Evolutionary conservation across 2,329 filamentous ascomycete species (phyloP), one percentile per base, ranked within the genome.

Genomic region (Fonsecaea multimorphosa): DNA sequence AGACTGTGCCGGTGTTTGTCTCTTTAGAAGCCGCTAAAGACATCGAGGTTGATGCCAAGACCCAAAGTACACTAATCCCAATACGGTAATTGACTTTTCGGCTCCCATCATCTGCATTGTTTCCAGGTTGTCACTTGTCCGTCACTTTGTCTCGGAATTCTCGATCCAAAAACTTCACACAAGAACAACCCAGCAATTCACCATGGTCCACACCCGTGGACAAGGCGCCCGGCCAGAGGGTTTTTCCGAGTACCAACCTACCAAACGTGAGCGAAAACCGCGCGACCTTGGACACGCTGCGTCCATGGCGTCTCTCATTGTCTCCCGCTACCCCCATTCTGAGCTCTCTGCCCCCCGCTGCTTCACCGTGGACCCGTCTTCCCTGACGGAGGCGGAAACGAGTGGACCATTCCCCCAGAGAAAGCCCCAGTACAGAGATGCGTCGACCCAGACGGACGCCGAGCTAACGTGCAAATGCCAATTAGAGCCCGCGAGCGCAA

Each of bases 221-320:
- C 59, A 65, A 56, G 67, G 67, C 19, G 67, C 63, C 62, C 64
- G 64, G 29, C 65, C 67, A 59, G 65, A 67, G 62, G 67, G 67
- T 59, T 65, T 65, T 56, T 53, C 67, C 12, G 63, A 65, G 22
- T 63, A 61, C 22, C 49, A 65, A 31, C 58, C 63, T 11, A 58
- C 54, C 53, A 69, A 69, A 67, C 67, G 67, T 69, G 63, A 67
- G 67, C 54, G 63, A 65, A 67, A 56, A 38, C 24, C 59, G 22
- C 44, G 57, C 52, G 8, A 24, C 16, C 55, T 34, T 51, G 36
- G 40, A 11, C 51, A 54, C 46, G 24, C 24, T 31, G 19, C 58
- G 27, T 12, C 49, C 29, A 31, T 32, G 29, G n/a, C 52, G 32
- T 61, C 31, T 49, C 3, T 49, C 19, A 49, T 49, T 49, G 9